phyloP scores from a whole-genome alignment of 208 protist species.

The Lotmaria passim region DNA sequence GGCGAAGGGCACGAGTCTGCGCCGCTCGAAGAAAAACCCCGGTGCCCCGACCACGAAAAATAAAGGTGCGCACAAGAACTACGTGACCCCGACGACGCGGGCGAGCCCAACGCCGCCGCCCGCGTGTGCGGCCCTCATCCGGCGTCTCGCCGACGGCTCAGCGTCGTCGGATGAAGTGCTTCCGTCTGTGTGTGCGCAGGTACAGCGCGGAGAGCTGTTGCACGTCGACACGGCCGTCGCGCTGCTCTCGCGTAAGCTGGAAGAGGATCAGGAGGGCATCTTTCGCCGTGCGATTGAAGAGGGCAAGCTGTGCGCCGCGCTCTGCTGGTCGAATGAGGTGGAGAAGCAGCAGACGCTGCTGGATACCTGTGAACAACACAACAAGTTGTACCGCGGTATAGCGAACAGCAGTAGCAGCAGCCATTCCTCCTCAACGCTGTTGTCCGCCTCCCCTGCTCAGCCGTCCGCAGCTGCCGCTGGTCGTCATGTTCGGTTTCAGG shows the following conservation, averaged over 20 bases:
- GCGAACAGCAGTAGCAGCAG: slow-evolving; percentile 7
- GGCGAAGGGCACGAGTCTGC: slow-evolving; percentile 75
- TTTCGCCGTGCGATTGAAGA: slow-evolving; percentile 60
- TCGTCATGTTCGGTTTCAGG: slow-evolving; percentile 34
- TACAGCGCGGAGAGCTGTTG: too few species aligned
- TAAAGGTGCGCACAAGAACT: slow-evolving; percentile 37
- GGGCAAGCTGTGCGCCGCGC: slow-evolving; percentile 42
- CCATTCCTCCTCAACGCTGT: neutral
- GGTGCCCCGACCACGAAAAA: slow-evolving; percentile 57
- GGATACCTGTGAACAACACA: slow-evolving; percentile 63
- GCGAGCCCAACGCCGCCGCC: slow-evolving; percentile 33
- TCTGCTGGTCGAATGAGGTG: slow-evolving; percentile 79
- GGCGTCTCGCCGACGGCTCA: slow-evolving; percentile 9
- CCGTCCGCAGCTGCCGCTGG: neutral
- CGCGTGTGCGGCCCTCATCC: slow-evolving; percentile 6
- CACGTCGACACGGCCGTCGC: slow-evolving; percentile 62
- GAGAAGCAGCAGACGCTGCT: slow-evolving; percentile 72
- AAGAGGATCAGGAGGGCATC: slow-evolving; percentile 51
- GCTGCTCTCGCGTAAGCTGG: slow-evolving; percentile 72
- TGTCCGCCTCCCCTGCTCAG: neutral
- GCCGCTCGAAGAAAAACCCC: slow-evolving; percentile 84
- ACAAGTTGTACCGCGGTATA: slow-evolving; percentile 43
- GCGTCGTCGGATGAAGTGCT: neutral
- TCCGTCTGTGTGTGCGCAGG: neutral
- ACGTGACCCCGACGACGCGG: slow-evolving; percentile 32